A percentile compares a stretch with the other conserved stretches of the same genome.
Conservation (phyloP, 2,329 filamentous ascomycete species). For the Aspergillus pseudoterreus region DNA sequence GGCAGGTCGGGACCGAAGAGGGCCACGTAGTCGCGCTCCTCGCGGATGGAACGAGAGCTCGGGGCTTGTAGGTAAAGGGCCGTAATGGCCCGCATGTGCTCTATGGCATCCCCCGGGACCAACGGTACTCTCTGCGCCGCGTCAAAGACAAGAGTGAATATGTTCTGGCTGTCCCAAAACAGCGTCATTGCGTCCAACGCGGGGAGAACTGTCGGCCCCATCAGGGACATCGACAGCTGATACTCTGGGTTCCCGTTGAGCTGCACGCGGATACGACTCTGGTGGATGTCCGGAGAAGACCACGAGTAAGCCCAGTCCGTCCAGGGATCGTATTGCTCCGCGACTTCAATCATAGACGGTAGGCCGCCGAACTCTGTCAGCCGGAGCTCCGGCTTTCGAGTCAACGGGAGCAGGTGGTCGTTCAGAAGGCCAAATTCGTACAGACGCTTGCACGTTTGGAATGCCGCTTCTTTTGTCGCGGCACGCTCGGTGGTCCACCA, state of each 20-base stretch:
- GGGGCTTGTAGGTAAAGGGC: conserved; percentile 24
- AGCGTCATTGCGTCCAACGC: conserved; percentile 21
- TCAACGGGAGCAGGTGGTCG: conserved; percentile 68
- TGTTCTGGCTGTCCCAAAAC: conserved; percentile 26
- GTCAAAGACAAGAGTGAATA: conserved; percentile 18
- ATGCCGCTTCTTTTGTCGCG: conserved; percentile 77
- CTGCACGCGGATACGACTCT: conserved; percentile 19
- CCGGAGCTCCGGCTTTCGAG: conserved; percentile 26
- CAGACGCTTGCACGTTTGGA: conserved; percentile 70
- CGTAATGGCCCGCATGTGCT: conserved; percentile 30
- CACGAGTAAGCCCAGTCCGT: conserved; percentile 25
- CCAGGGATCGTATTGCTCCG: conserved; percentile 30
- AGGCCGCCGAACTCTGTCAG: conserved; percentile 10
- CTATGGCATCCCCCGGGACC: conserved; percentile 17
- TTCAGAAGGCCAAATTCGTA: conserved; percentile 70
- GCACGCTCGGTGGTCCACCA: conserved; percentile 69
- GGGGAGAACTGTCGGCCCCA: conserved; percentile 15
- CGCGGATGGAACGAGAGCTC: conserved; percentile 4
- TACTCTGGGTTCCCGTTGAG: conserved; percentile 10
- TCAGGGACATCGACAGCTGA: conserved; percentile 18
- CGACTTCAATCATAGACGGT: conserved; percentile 20
- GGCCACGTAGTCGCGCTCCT: conserved; percentile 21
- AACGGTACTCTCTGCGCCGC: conserved; percentile 5
- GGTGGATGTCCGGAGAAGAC: conserved; percentile 19
- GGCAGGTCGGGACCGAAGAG: conserved; percentile 25